These are phyloP conservation scores for Moricandia moricandioides DNA, from an alignment of 345 rosid species.

Conservation along the genomic window DNA sequence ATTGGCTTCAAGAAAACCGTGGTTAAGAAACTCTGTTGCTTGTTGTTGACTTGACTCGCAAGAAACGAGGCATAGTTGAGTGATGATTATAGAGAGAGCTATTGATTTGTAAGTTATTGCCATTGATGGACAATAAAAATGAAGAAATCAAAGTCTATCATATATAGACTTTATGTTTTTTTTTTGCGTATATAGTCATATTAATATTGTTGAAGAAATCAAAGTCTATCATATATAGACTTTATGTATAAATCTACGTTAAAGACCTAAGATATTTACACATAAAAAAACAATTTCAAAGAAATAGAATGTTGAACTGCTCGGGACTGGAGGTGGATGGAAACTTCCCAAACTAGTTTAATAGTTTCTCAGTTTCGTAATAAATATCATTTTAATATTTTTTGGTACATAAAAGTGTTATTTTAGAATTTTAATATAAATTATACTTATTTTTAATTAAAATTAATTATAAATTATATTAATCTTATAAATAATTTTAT, in stretches of 20 bases:
- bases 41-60: conserved; percentile 32
- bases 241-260: background rate
- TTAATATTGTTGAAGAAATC: background rate
- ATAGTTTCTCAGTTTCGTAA: no score
- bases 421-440: no score
- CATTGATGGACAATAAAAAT: conserved; percentile 15
- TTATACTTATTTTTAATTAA: no score
- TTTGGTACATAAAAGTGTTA: no score
- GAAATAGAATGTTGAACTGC: conserved; percentile 14
- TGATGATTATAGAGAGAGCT: conserved; percentile 16
- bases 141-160: background rate
- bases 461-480: no score
- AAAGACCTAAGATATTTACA: background rate
- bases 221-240: no score
- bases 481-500: no score
- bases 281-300: background rate
- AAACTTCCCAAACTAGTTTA: conserved; percentile 6
- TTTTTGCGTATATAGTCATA: background rate
- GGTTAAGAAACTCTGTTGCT: conserved; percentile 36
- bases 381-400: no score
- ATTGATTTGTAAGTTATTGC: conserved; percentile 23
- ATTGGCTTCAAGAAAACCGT: conserved; percentile 44
- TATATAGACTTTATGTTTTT: background rate
- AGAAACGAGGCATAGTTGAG: conserved; percentile 20
- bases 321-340: conserved; percentile 4